Evolutionary conservation across 371 early-diverging fungal genomes (phyloP).

Genomic region (Apophysomyces sp.): DNA sequence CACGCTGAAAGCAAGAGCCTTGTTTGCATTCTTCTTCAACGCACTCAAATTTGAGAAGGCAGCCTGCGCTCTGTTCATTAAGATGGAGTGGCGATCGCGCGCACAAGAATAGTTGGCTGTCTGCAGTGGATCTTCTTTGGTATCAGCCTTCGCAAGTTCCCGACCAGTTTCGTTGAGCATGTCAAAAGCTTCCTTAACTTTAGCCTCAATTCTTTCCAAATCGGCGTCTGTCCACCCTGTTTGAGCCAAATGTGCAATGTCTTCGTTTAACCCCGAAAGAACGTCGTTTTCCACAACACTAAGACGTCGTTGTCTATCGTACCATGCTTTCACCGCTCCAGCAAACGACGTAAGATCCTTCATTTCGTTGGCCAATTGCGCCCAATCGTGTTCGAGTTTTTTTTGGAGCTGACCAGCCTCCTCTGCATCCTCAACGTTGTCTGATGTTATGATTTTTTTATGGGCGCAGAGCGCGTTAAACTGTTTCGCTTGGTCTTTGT

Average conservation of each 20-base stretch:
- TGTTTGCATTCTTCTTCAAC: slow-evolving; percentile 28
- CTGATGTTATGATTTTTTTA: slow-evolving; percentile 15
- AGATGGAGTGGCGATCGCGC: slow-evolving; percentile 25
- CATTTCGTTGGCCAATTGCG: slow-evolving; percentile 22
- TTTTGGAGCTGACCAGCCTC: slow-evolving; percentile 13
- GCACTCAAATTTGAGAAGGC: slow-evolving; percentile 19
- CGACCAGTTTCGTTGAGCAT: slow-evolving; percentile 20
- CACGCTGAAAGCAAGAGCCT: slow-evolving; percentile 25
- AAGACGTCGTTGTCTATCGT: slow-evolving; percentile 33
- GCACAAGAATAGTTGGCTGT: slow-evolving; percentile 49
- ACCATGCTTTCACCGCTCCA: slow-evolving; percentile 35
- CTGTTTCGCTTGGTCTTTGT: slow-evolving; percentile 14
- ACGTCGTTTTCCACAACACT: slow-evolving; percentile 23
- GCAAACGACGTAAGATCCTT: slow-evolving; percentile 22
- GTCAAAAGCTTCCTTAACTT: slow-evolving; percentile 19
- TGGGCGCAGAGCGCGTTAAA: slow-evolving; percentile 22
- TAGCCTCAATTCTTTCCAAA: slow-evolving; percentile 15
- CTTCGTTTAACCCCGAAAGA: slow-evolving; percentile 27
- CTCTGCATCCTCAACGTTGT: slow-evolving; percentile 20
- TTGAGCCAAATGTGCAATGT: slow-evolving; percentile 23
- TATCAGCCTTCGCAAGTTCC: slow-evolving; percentile 19
- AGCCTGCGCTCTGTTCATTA: slow-evolving; percentile 19
- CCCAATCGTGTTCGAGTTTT: slow-evolving; percentile 31
- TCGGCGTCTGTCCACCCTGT: slow-evolving; percentile 20
- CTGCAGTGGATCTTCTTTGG: slow-evolving; percentile 36